Evolutionary conservation across 805 yeast genomes (phyloP).

Genomic region (Blastobotrys parvus): DNA sequence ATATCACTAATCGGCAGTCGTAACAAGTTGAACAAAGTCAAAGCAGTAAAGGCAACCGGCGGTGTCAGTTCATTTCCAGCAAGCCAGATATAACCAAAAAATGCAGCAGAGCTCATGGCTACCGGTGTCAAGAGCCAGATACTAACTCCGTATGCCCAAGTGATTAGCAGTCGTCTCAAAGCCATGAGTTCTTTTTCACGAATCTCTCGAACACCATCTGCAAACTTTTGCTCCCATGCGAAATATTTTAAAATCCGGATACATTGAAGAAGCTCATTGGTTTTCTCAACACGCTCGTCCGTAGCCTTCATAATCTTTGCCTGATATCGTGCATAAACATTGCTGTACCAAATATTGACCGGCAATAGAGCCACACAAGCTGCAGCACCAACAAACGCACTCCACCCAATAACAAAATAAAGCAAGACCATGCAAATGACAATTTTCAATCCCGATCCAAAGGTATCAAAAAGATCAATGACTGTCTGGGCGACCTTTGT

Average conservation of each 20-base stretch:
- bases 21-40: constrained; percentile 69
- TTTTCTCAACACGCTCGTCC: constrained; percentile 84
- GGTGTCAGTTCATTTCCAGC: constrained; percentile 63
- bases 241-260: constrained; percentile 88
- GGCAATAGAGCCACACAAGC: constrained; percentile 60
- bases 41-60: constrained; percentile 80
- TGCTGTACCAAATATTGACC: constrained; percentile 56
- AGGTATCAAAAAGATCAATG: constrained; percentile 29
- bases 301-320: constrained; percentile 64
- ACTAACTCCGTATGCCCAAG: constrained; percentile 58
- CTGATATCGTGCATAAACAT: constrained; percentile 54
- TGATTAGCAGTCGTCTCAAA: constrained; percentile 47
- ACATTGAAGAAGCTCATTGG: constrained; percentile 84
- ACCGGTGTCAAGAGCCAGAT: constrained; percentile 72
- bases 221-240: constrained; percentile 88
- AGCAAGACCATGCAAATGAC: background rate
- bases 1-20: constrained; percentile 76
- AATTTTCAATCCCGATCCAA: constrained; percentile 52
- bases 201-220: constrained; percentile 54
- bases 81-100: constrained; percentile 63
- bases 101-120: constrained; percentile 62
- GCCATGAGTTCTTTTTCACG: constrained; percentile 62
- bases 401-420: constrained; percentile 68
- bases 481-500: constrained; percentile 87
- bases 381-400: constrained; percentile 72